Conservation (phyloP, 495 filamentous ascomycete species). For the Friedmanniomyces simplex region DNA sequence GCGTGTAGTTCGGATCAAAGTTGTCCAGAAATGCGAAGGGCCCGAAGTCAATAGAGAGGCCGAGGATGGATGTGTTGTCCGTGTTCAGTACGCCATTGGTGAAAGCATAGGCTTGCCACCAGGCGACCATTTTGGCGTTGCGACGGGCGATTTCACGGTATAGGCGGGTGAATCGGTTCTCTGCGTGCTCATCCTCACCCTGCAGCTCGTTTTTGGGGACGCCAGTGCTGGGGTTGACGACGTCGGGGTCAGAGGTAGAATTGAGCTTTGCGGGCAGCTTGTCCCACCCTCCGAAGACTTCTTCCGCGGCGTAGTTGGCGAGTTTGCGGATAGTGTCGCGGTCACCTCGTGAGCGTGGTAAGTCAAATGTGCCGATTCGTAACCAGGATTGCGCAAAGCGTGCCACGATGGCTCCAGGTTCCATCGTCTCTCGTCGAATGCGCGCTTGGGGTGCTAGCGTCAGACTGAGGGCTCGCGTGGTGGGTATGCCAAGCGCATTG, state of each 20-base stretch:
- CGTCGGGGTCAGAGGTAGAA: constrained; percentile 34
- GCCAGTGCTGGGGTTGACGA: constrained; percentile 37
- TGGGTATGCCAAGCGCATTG: constrained; percentile 73
- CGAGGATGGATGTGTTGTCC: constrained; percentile 87
- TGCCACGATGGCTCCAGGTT: constrained; percentile 86
- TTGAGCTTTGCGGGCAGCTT: constrained; percentile 52
- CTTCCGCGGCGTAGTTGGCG: constrained; percentile 70
- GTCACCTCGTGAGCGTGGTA: constrained; percentile 72
- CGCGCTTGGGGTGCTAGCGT: constrained; percentile 60
- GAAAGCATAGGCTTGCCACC: constrained; percentile 95
- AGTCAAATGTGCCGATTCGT: constrained; percentile 87
- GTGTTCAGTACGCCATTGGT: constrained; percentile 97
- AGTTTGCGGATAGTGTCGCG: constrained; percentile 59
- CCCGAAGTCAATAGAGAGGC: constrained; percentile 84
- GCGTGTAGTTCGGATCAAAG: constrained; percentile 89
- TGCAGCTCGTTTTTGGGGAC: constrained; percentile 49
- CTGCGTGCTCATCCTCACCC: constrained; percentile 38
- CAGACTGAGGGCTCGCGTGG: constrained; percentile 75
- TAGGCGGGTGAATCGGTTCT: constrained; percentile 78
- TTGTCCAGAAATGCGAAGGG: constrained; percentile 95
- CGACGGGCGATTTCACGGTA: constrained; percentile 79
- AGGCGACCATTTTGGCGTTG: constrained; percentile 81
- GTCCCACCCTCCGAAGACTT: constrained; percentile 78
- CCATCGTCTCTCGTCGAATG: constrained; percentile 70
- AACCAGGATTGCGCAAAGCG: constrained; percentile 90